Evolutionary conservation across 2,329 filamentous ascomycete species (phyloP).

Genomic region (Colletotrichum euphorbiae): DNA sequence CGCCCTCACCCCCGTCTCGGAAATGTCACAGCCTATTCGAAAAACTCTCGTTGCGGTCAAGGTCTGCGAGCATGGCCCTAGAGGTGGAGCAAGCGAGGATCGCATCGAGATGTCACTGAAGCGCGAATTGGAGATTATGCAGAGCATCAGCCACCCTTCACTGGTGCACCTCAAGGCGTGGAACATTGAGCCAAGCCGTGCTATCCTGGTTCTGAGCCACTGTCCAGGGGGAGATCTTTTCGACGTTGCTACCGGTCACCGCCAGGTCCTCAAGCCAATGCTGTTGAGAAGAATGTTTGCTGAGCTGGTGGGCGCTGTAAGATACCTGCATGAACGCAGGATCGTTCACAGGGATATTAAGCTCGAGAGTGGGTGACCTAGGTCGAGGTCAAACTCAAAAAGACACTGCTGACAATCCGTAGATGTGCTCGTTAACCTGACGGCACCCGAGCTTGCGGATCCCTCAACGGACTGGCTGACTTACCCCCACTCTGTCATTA

Average conservation of each 20-base stretch:
- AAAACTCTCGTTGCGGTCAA: conserved; percentile 93
- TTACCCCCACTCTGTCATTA: conserved; percentile 86
- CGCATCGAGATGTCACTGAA: conserved; percentile 94
- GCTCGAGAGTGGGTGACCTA: conserved; percentile 80
- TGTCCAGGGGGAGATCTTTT: conserved; percentile 96
- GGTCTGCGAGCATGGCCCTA: conserved; percentile 93
- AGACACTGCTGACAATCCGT: conserved; percentile 36
- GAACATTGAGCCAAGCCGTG: conserved; percentile 84
- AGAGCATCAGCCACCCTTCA: conserved; percentile 86
- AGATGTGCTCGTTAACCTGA: conserved; percentile 94
- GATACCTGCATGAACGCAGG: conserved; percentile 83
- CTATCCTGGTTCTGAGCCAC: conserved; percentile 88
- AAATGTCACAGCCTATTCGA: conserved; percentile 59
- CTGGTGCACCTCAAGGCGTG: conserved; percentile 93
- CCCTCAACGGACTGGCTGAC: conserved; percentile 74
- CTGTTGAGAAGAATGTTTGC: conserved; percentile 89
- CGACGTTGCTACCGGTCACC: conserved; percentile 83
- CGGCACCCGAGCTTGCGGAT: conserved; percentile 73
- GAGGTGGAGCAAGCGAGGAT: conserved; percentile 92
- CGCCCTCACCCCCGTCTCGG: conserved; percentile 55
- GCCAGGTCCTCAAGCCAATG: conserved; percentile 72
- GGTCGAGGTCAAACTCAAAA: background rate
- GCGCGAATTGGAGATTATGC: conserved; percentile 94
- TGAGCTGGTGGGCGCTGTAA: conserved; percentile 86
- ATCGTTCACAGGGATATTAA: conserved; percentile 99